These are phyloP conservation scores for Saprolegnia diclina DNA, from an alignment of 352 stramenopile species.

Conservation along the genomic window DNA sequence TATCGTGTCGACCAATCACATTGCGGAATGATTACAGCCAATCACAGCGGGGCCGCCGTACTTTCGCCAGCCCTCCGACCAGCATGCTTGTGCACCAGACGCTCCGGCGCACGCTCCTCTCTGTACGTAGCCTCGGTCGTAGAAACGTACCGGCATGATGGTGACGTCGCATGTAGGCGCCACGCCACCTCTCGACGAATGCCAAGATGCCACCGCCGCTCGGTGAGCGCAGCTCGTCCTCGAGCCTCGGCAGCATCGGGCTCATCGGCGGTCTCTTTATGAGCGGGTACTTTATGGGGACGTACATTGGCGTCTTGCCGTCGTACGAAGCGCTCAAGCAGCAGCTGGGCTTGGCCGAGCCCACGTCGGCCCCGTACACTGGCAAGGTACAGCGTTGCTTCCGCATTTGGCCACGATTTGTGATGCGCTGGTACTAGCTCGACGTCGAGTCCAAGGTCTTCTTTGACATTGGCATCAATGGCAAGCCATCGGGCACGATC, in stretches of 20 bases:
- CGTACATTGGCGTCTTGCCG: conserved; percentile 60
- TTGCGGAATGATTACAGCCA: background rate
- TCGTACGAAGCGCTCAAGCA: conserved; percentile 50
- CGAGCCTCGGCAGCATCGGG: conserved; percentile 2
- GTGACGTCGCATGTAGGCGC: background rate
- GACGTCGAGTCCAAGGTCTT: conserved; percentile 87
- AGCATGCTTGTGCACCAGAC: conserved; percentile 1
- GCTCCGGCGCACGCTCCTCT: background rate
- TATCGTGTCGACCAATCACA: background rate
- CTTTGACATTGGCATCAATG: conserved; percentile 96
- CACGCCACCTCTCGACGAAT: background rate
- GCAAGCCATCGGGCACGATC: conserved; percentile 80
- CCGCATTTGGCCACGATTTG: background rate
- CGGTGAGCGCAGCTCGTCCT: conserved; percentile 1
- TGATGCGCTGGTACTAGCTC: conserved; percentile 30
- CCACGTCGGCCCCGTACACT: conserved; percentile 34
- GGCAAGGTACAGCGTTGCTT: conserved; percentile 36
- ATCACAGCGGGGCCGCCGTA: background rate
- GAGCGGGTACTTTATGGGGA: conserved; percentile 56
- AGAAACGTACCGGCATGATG: too few species aligned
- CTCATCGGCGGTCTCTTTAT: conserved; percentile 38
- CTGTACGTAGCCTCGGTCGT: background rate
- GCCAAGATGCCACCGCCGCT: conserved; percentile 25
- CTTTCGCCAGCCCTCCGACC: conserved; percentile 1
- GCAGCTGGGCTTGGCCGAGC: conserved; percentile 33